phyloP scores from a whole-genome alignment of 768 basidiomycete genomes.

The Mycena metata region DNA sequence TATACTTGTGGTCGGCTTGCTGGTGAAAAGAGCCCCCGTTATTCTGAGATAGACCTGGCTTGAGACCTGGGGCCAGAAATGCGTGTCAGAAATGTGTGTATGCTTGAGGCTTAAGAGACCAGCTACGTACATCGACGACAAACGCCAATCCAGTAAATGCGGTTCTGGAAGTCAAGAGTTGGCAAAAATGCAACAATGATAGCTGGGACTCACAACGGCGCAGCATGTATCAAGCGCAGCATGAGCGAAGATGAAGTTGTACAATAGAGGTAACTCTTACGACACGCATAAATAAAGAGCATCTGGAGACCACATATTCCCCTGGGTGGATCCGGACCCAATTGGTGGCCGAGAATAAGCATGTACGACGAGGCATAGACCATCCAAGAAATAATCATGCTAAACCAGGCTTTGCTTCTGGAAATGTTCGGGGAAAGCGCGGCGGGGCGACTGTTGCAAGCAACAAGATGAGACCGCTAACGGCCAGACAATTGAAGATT shows the following conservation, averaged over 20 bases:
- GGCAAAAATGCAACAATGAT: too few species aligned
- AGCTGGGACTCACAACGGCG: conserved; percentile 8
- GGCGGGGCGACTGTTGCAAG: conserved; percentile 5
- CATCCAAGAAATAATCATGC: conserved; percentile 25
- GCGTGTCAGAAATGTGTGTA: too few species aligned
- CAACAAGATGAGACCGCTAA: background rate
- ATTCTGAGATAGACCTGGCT: conserved; percentile 21
- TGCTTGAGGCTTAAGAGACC: too few species aligned
- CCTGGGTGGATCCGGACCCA: conserved; percentile 8
- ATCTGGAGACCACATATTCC: conserved; percentile 26
- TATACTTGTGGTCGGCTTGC: conserved; percentile 8
- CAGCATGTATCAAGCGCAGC: background rate
- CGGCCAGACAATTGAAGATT: conserved; percentile 20
- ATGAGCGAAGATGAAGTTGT: background rate
- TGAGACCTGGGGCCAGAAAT: too few species aligned
- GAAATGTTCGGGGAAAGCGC: background rate
- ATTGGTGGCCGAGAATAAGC: conserved; percentile 22
- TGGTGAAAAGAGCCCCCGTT: conserved; percentile 8
- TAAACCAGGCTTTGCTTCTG: conserved; percentile 27
- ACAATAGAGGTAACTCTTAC: background rate
- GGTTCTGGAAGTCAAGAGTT: background rate
- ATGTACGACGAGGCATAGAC: conserved; percentile 21
- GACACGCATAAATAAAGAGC: conserved; percentile 18
- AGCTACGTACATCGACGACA: conserved; percentile 12
- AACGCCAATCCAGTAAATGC: conserved; percentile 20